Evolutionary conservation across 2,329 filamentous ascomycete species (phyloP), one percentile per base, ranked within the genome.

Genomic region (Didymella lethalis): DNA sequence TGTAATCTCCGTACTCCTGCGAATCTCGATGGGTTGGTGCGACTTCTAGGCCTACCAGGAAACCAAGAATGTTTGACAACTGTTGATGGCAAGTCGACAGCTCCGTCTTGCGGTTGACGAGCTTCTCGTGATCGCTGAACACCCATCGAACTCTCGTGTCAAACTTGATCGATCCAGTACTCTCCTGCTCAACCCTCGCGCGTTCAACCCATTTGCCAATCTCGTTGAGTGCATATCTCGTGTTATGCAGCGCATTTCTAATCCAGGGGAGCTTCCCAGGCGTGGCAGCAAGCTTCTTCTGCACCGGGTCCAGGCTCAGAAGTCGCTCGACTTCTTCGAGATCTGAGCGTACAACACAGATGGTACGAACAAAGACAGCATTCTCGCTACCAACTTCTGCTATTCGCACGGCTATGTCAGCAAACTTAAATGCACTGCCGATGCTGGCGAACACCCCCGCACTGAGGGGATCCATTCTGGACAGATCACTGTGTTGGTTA

Each of bases 161-260:
- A 16, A 62, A 65, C n/a, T 48, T 62, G 3, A 71, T 61, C 2
- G 59, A 50, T 12, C 64, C 67, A 7, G 58, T 62, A n/a, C 61
- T 47, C 28, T 71, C 40, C 38, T 70, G 64, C 25, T 65, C 68
- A 1, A 59, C 49, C 0, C 64, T 51, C 16, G 62, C 61, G 4
- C 62, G 50, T 34, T 73, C 69, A 0, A 71, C 67, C 67, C 65
- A 70, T 54, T 48, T 65, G 0, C 67, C 69, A 29, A 72, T 73
- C 18, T 73, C 68, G 25, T 64, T 63, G 14, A 72, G 48, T 6
- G 67, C 62, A 1, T 43, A 54, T 28, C 53, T 71, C 0, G 69
- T 68, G 29, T 61, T 70, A n/a, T 59, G 23, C 20, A 72, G 54
- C 0, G 63, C 62, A 12, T 38, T 48, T 31, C 54, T 63, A 46